Conservation (phyloP, 345 rosid genomes). For the Gossypium longicalyx region DNA sequence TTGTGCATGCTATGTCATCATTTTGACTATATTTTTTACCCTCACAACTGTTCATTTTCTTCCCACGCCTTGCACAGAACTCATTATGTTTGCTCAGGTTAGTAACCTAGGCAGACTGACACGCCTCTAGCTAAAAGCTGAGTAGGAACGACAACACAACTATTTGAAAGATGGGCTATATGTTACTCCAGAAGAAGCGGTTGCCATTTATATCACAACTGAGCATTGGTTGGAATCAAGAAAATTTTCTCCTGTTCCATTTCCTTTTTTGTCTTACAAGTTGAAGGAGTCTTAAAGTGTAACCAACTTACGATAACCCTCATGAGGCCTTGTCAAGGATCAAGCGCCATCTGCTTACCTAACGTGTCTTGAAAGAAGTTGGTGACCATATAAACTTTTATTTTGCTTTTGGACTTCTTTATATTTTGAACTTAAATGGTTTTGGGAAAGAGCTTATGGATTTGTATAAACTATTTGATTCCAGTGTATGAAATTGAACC, state of each 20-base stretch:
- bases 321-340: constrained; percentile 95
- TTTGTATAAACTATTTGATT: constrained; percentile 84
- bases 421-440: not conserved
- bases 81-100: no score
- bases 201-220: constrained; percentile 91
- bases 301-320: constrained; percentile 98
- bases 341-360: constrained; percentile 95
- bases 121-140: constrained; percentile 99
- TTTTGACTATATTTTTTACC: no score
- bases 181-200: constrained; percentile 98
- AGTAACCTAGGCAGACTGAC: constrained; percentile 85
- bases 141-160: constrained; percentile 98
- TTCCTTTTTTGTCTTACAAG: constrained; percentile 95
- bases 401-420: constrained; percentile 3
- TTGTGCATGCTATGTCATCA: no score
- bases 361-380: constrained; percentile 90
- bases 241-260: constrained; percentile 94
- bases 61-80: no score
- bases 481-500: constrained; percentile 99
- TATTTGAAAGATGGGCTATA: constrained; percentile 98
- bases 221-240: constrained; percentile 99
- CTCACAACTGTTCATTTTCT: no score
- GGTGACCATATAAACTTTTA: not conserved
- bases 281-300: constrained; percentile 98
- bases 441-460: constrained; percentile 98